These are phyloP conservation scores for Hygrophoropsis aurantiaca DNA, from an alignment of 768 basidiomycete species.

Conservation along the genomic window DNA sequence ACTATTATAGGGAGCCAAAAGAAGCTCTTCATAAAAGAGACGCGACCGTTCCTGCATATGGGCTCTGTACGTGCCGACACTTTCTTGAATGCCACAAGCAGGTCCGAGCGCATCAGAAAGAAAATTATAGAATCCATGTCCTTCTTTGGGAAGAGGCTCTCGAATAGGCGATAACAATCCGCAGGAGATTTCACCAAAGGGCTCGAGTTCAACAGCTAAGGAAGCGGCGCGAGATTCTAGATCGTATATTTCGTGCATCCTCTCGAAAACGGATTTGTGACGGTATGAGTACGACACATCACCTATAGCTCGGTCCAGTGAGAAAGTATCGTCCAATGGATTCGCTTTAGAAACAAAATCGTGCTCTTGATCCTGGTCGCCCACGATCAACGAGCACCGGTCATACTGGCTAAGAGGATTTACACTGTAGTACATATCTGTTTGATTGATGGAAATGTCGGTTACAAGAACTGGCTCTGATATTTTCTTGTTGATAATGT, in stretches of 20 bases:
- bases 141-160: conserved; percentile 44
- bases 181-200: too few species aligned
- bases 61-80: conserved; percentile 49
- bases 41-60: conserved; percentile 50
- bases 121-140: conserved; percentile 49
- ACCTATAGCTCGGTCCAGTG: conserved; percentile 26
- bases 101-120: conserved; percentile 50
- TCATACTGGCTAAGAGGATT: conserved; percentile 25
- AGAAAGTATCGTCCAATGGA: conserved; percentile 25
- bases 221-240: too few species aligned
- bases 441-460: conserved; percentile 8
- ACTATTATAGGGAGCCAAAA: conserved; percentile 16
- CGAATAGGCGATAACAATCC: conserved; percentile 4
- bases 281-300: conserved; percentile 27
- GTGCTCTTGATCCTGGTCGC: conserved; percentile 4
- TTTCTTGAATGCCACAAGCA: conserved; percentile 46
- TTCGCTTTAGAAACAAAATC: conserved; percentile 18
- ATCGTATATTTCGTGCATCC: conserved; percentile 21
- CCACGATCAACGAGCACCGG: conserved; percentile 1
- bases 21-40: conserved; percentile 47
- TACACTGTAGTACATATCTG: conserved; percentile 20
- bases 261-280: conserved; percentile 24
- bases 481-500: background rate
- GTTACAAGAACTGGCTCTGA: conserved; percentile 2
- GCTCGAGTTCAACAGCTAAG: background rate